Evolutionary conservation across 176 grass and related monocot genomes (phyloP).

Genomic region (Hyparrhenia diplandra): DNA sequence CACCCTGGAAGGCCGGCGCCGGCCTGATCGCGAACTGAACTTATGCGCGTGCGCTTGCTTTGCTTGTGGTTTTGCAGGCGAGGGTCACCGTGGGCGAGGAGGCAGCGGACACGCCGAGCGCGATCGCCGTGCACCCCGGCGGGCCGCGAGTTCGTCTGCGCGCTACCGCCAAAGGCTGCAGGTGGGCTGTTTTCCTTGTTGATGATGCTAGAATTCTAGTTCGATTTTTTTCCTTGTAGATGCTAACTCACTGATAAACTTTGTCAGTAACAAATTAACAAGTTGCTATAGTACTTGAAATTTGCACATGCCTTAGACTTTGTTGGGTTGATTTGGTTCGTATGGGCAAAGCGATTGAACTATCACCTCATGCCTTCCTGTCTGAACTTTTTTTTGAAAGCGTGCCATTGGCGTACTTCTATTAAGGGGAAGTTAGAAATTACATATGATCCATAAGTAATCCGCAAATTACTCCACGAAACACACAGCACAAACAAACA

Average conservation of each 20-base stretch:
- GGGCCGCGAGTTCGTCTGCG: conserved; percentile 65
- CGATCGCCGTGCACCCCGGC: conserved; percentile 67
- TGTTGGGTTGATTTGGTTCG: not conserved
- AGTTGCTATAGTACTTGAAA: not conserved
- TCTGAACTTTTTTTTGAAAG: too few relatives aligned
- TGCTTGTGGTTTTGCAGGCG: conserved; percentile 21
- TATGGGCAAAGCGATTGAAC: not conserved
- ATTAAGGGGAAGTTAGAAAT: too few relatives aligned
- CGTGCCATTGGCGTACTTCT: too few relatives aligned
- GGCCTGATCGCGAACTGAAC: not conserved
- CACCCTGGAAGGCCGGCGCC: not conserved
- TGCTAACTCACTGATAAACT: not conserved
- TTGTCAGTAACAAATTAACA: not conserved
- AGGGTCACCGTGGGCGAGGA: conserved; percentile 51
- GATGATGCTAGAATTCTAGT: not conserved
- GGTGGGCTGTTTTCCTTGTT: too few relatives aligned
- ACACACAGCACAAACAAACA: too few relatives aligned
- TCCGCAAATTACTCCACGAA: too few relatives aligned
- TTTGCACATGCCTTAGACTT: not conserved
- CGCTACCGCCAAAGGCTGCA: not conserved
- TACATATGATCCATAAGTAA: too few relatives aligned
- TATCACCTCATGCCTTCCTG: not conserved
- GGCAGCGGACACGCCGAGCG: conserved; percentile 31
- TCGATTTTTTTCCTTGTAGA: not conserved
- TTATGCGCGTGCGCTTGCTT: not conserved